Evolutionary conservation across 2,329 filamentous ascomycete genomes (phyloP).

Genomic region (Daldinia eschscholtzii): DNA sequence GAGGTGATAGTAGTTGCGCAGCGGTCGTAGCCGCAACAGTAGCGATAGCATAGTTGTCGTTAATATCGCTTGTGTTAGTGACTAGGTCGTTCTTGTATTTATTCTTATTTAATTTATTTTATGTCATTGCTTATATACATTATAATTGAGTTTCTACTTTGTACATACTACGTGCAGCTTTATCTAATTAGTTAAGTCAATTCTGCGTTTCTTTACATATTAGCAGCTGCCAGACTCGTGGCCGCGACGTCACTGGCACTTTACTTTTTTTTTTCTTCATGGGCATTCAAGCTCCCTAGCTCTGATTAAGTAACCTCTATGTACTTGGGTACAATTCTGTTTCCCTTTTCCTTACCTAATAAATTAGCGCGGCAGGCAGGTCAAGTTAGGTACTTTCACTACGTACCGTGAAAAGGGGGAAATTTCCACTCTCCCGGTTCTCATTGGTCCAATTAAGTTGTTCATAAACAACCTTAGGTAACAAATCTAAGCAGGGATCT

Average conservation of each 20-base stretch:
- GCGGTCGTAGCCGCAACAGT: constrained; percentile 14
- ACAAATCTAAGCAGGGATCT: constrained; percentile 22
- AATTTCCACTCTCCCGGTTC: constrained; percentile 1
- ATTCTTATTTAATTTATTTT: not conserved
- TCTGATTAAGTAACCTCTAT: not conserved
- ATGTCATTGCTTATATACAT: not conserved
- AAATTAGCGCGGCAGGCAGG: constrained; percentile 5
- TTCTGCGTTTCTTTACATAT: not conserved
- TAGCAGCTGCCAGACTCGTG: constrained; percentile 16
- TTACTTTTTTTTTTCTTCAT: constrained; percentile 10
- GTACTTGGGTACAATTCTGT: not conserved
- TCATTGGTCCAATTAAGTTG: constrained; percentile 15
- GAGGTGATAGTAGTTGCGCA: not conserved
- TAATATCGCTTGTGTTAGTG: not conserved
- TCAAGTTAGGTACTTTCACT: not conserved
- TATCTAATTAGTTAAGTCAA: not conserved
- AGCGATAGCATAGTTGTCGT: constrained; percentile 24
- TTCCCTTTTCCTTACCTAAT: not conserved
- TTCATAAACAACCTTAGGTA: constrained; percentile 8
- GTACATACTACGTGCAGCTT: not conserved
- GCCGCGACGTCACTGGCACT: constrained; percentile 31
- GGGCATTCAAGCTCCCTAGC: not conserved
- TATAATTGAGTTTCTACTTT: not conserved
- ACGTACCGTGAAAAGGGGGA: constrained; percentile 20
- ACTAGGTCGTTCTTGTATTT: not conserved